Evolutionary conservation across 257 asterid genomes (phyloP).

Genomic region (Misopates orontium): DNA sequence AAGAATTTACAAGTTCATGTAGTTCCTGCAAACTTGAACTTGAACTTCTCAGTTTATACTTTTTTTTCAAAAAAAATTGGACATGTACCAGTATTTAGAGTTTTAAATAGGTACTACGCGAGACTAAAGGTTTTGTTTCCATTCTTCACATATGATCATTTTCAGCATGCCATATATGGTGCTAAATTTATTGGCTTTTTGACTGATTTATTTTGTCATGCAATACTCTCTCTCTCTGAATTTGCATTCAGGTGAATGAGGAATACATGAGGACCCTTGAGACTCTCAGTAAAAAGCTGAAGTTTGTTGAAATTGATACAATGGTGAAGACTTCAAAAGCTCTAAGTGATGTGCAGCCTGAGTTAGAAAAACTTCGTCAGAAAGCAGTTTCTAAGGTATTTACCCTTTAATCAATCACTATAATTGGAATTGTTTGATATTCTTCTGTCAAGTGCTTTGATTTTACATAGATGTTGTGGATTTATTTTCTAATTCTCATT

Average conservation of each 20-base stretch:
- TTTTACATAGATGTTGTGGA: constrained; percentile 7
- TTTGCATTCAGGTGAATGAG: constrained; percentile 73
- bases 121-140: not conserved
- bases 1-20: not conserved
- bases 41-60: not conserved
- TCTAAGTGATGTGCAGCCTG: constrained; percentile 88
- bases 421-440: constrained; percentile 13
- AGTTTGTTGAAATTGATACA: constrained; percentile 73
- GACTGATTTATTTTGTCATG: constrained; percentile 19
- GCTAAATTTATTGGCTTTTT: constrained; percentile 16
- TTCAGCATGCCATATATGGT: constrained; percentile 29
- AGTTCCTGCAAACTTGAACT: constrained; percentile 6
- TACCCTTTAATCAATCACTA: constrained; percentile 17
- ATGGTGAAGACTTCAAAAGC: constrained; percentile 89
- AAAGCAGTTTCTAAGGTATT: constrained; percentile 96
- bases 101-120: constrained; percentile 7
- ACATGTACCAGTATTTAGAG: constrained; percentile 9
- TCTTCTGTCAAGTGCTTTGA: not conserved
- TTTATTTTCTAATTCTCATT: not conserved
- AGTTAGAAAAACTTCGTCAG: constrained; percentile 90
- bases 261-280: constrained; percentile 91
- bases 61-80: constrained; percentile 8
- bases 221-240: constrained; percentile 26
- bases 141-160: constrained; percentile 25
- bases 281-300: constrained; percentile 82